Evolutionary conservation across 371 early-diverging fungal genomes (phyloP).

Genomic region (Lichtheimia ramosa): DNA sequence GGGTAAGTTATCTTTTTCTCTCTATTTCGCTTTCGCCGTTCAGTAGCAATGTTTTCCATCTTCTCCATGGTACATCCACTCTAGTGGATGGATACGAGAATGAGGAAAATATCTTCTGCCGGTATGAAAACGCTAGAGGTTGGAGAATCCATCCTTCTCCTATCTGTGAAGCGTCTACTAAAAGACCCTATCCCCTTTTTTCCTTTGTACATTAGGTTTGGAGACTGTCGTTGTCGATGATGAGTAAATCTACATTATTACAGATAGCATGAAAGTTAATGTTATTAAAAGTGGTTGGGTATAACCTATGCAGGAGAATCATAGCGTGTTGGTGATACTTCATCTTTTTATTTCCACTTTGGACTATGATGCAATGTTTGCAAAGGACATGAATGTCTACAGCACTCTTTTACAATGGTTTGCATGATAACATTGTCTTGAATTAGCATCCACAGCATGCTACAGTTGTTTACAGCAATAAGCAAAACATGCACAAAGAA

Average conservation of each 20-base stretch:
- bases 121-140: slow-evolving; percentile 17
- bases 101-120: slow-evolving; percentile 4
- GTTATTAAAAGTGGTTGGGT: no score
- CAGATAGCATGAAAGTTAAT: no score
- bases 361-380: no score
- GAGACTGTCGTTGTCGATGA: slow-evolving; percentile 30
- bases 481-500: no score
- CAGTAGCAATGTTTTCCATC: slow-evolving; percentile 7
- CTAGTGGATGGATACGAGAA: neutral
- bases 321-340: no score
- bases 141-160: slow-evolving; percentile 10
- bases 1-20: slow-evolving; percentile 45
- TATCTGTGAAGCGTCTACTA: slow-evolving; percentile 11
- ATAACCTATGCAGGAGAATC: no score
- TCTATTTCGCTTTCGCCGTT: slow-evolving; percentile 8
- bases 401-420: no score
- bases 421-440: no score
- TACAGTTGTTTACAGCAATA: no score
- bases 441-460: no score
- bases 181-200: neutral
- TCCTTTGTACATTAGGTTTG: slow-evolving; percentile 14
- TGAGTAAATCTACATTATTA: slow-evolving; percentile 14
- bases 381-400: no score
- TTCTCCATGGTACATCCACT: neutral
- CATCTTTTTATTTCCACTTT: no score